These are phyloP conservation scores for Trichoderma gracile DNA, from an alignment of 2,329 filamentous ascomycete genomes.

Conservation along the genomic window DNA sequence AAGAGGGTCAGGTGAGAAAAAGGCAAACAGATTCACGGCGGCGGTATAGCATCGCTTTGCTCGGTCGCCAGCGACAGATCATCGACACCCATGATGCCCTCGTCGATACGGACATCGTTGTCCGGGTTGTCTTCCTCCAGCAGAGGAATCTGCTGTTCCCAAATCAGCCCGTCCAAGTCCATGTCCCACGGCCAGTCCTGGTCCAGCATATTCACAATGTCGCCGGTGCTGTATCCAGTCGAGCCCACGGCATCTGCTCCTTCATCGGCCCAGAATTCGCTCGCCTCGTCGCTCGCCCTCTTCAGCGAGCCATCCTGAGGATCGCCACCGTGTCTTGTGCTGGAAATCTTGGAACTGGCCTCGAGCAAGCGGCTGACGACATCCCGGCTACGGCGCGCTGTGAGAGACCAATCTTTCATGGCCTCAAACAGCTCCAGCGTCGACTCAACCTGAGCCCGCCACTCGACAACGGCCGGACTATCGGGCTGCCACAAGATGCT, in stretches of 20 bases:
- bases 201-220: slow-evolving; percentile 18
- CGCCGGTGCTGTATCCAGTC: not conserved
- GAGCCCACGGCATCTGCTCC: not conserved
- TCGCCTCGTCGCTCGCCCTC: not conserved
- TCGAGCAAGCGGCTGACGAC: slow-evolving; percentile 66
- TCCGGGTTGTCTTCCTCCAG: not conserved
- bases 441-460: slow-evolving; percentile 59
- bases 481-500: slow-evolving; percentile 69
- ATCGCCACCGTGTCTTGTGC: not conserved
- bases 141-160: slow-evolving; percentile 20
- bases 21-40: not conserved
- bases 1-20: no score
- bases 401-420: slow-evolving; percentile 66
- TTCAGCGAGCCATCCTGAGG: not conserved
- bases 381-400: slow-evolving; percentile 62
- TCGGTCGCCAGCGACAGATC: slow-evolving; percentile 11
- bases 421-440: slow-evolving; percentile 62
- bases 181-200: slow-evolving; percentile 19
- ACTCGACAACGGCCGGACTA: slow-evolving; percentile 50
- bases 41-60: not conserved
- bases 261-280: slow-evolving; percentile 5
- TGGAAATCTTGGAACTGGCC: slow-evolving; percentile 45
- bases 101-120: not conserved
- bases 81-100: slow-evolving; percentile 11
- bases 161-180: slow-evolving; percentile 17